Base-by-base conservation (phyloP, 192 early-diverging fungal genomes). In the Diversispora epigaea region DNA sequence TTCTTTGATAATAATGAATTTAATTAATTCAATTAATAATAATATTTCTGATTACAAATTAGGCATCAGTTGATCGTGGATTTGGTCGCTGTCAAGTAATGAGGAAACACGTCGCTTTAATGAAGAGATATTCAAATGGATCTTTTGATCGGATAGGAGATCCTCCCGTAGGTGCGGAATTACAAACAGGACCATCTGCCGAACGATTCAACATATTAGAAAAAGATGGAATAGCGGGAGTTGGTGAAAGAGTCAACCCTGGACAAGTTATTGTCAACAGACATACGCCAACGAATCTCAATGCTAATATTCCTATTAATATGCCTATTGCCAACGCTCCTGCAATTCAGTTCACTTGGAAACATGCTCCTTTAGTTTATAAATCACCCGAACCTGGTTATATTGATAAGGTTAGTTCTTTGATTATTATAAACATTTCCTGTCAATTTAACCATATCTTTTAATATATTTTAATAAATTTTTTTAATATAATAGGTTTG, bases 81-180 rank as follows among this genome's bases (percentile, higher is more conserved):
- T 99, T 96, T 83, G 96, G 94, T 67, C 89, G 97, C 63, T 97
- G 95, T 83, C 93, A 96, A 75, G 92, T 94, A 0, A 92, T 96
- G 86, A 87, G 95, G 74, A 99, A 96, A 82, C 94, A 90, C 74
- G 80, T 89, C 4, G 89, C 92, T 8, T 82, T 98, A 76, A 84
- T 98, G 57, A 92, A 95, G 77, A 87, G 91, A 66, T 97, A 99
- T 81, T 84, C 93, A 44, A 99, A 97, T 80, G 88, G 89, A 67
- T 62, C 61, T 72, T 77, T 71, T 77, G 95, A 96, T 77, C 91
- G 93, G 64, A 76, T 94, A 1, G 88, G 85, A 1, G 90, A 91
- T 77, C 86, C 90, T 44, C 86, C 89, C 11, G 76, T 77, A 50
- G 67, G 76, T 39, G 73, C 72, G 2, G 78, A 79, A 45, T 76